Evolutionary conservation across 352 stramenopile genomes (phyloP).

Genomic region (Phytophthora cactorum): DNA sequence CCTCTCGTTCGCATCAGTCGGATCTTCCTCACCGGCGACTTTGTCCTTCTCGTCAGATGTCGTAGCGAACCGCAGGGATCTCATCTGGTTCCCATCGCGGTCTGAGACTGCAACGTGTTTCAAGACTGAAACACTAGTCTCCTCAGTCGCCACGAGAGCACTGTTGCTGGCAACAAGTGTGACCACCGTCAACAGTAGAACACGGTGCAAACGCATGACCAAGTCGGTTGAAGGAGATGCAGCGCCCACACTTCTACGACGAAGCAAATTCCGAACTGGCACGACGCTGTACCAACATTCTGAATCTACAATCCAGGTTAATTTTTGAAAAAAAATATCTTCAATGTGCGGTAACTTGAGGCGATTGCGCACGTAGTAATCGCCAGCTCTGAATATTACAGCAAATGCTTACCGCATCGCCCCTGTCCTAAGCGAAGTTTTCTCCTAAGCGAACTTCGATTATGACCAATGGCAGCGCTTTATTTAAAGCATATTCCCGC

Average conservation of each 20-base stretch:
- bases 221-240: not conserved
- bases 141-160: not conserved
- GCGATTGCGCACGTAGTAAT: too few species aligned
- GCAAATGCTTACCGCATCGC: too few species aligned
- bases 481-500: too few species aligned
- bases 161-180: not conserved
- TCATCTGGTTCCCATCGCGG: not conserved
- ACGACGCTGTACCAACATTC: too few species aligned
- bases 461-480: too few species aligned
- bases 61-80: not conserved
- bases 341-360: too few species aligned
- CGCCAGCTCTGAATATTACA: too few species aligned
- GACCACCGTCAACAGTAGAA: not conserved
- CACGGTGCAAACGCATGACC: not conserved
- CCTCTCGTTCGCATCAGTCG: not conserved
- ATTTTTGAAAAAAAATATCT: too few species aligned
- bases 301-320: too few species aligned
- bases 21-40: not conserved
- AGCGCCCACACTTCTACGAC: not conserved
- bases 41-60: not conserved
- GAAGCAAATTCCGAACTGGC: too few species aligned
- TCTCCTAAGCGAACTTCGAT: too few species aligned
- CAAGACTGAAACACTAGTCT: not conserved
- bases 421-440: too few species aligned
- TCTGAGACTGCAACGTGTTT: not conserved